Evolutionary conservation across 768 basidiomycete genomes (phyloP), one percentile per base, ranked within the genome.

Genomic region (Pholiota conissans): DNA sequence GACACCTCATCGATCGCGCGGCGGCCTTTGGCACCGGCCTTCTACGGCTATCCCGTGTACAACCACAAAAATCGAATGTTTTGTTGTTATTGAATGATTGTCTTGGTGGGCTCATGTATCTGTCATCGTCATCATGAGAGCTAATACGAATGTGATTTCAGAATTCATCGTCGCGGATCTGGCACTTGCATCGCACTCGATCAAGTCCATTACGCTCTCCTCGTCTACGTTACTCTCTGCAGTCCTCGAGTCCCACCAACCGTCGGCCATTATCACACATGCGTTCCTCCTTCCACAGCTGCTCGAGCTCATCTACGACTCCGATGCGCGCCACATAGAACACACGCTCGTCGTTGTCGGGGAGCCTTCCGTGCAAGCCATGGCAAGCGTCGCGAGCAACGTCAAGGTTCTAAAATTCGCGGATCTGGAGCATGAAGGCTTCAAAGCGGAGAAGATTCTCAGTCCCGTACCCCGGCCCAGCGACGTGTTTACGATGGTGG

Each of bases 81-180:
- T 69, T 94, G n/a, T 71, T 94, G 11, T 73, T 93, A 24, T 74
- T 95, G 37, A 90, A 94, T 61, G 93, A 94, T 66, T 72, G 87
- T 45, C 75, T 94, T 46, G 91, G 92, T 90, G 61, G 11, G 79
- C 68, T 24, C 29, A 1, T 39, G 55, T 11, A 54, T 34, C 20
- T 16, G n/a, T 35, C 20, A n/a, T n/a, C n/a, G n/a, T n/a, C n/a
- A n/a, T n/a, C n/a, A n/a, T 24, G 24, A 16, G 5, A 13, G 42
- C 34, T 52, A 13, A 49, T 4, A 32, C 52, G 16, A 48, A 0
- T 46, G 5, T 56, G 5, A 40, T n/a, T 7, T 18, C 65, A 91
- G 92, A 90, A 73, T 95, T 90, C 68, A 65, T 93, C 65, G 82
- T 94, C 46, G 77, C 84, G 27, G 92, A 94, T 73, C 78, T 95